Percentiles rank a stretch among this genome's conserved stretches.
Conservation (phyloP, 192 early-diverging fungal species). For the Coemansia sp. region DNA sequence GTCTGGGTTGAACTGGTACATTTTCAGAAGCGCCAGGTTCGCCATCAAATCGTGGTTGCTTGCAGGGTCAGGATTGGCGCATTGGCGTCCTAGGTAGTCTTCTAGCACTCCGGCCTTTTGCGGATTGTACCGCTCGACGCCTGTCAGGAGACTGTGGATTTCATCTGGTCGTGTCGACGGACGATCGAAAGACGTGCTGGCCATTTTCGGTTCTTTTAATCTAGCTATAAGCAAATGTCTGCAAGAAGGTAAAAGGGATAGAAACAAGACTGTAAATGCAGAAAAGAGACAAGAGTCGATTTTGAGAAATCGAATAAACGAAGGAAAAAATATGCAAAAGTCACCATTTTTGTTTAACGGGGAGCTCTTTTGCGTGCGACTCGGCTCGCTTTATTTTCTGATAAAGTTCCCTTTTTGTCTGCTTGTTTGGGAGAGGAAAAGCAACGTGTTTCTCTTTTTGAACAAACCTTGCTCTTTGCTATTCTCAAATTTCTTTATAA, state of each 20-base stretch:
- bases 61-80: conserved; percentile 63
- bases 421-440: background rate
- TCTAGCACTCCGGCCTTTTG: conserved; percentile 82
- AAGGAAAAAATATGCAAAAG: too few species aligned
- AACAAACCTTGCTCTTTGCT: background rate
- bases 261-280: conserved; percentile 1
- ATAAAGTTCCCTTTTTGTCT: background rate
- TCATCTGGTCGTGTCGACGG: conserved; percentile 63
- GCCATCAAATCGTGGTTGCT: conserved; percentile 82
- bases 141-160: conserved; percentile 73
- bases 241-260: background rate
- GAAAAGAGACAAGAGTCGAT: background rate
- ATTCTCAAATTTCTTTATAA: background rate
- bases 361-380: too few species aligned
- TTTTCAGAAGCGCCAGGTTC: conserved; percentile 87
- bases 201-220: conserved; percentile 2
- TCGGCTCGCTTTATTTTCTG: conserved; percentile 2
- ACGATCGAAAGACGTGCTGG: conserved; percentile 33
- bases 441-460: too few species aligned
- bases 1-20: conserved; percentile 92
- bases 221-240: background rate
- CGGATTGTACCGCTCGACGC: conserved; percentile 90
- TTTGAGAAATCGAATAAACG: too few species aligned
- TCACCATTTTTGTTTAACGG: too few species aligned
- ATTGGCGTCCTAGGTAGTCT: conserved; percentile 77